phyloP scores from a whole-genome alignment of 192 early-diverging fungal genomes.

The Allomyces javanicus region DNA sequence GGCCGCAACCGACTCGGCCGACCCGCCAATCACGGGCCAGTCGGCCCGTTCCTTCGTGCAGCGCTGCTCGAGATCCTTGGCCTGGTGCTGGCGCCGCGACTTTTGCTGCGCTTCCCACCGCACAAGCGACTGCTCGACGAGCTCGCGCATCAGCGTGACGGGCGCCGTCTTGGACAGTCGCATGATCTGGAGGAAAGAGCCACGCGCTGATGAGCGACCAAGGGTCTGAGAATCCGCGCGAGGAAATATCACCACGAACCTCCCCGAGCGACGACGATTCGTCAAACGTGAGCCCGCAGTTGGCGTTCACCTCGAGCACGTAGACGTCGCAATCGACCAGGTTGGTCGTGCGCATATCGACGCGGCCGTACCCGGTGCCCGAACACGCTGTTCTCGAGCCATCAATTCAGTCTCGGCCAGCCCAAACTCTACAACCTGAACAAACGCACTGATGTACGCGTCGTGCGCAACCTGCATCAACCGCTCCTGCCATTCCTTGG shows the following conservation, averaged over 20 bases:
- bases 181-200: conserved; percentile 17
- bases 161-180: conserved; percentile 7
- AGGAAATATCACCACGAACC: not conserved
- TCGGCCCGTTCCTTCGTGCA: too few relatives aligned
- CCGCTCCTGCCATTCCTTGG: conserved; percentile 14
- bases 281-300: conserved; percentile 24
- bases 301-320: conserved; percentile 27
- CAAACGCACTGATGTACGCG: conserved; percentile 13
- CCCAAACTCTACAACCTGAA: too few relatives aligned
- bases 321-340: conserved; percentile 14
- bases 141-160: conserved; percentile 8
- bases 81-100: too few relatives aligned
- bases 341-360: conserved; percentile 21
- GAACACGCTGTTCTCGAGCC: conserved; percentile 1
- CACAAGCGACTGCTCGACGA: conserved; percentile 12
- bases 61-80: too few relatives aligned
- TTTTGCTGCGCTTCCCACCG: conserved; percentile 1
- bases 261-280: conserved; percentile 4
- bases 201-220: conserved; percentile 5
- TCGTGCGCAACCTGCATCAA: conserved; percentile 16
- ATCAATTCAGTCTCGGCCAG: too few relatives aligned
- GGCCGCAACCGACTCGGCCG: too few relatives aligned
- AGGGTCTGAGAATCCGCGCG: not conserved
- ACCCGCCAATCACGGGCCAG: too few relatives aligned
- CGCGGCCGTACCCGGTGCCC: conserved; percentile 24